A percentile compares a stretch with the other conserved stretches of the same genome.
Conservation (phyloP, 495 filamentous ascomycete genomes). For the Extremus antarcticus region DNA sequence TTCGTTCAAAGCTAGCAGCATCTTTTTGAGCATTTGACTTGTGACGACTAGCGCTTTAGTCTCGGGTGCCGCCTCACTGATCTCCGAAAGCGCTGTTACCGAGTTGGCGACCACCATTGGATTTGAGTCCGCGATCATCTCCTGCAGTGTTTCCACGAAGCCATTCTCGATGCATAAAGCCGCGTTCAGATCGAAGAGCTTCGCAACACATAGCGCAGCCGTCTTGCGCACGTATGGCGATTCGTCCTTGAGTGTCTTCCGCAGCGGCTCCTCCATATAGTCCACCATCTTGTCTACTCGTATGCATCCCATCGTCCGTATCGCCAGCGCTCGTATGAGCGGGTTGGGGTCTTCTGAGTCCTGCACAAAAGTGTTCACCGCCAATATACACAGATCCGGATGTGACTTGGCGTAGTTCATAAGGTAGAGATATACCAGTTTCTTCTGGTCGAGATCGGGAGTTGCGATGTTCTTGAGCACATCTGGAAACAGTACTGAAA, state of each 20-base stretch:
- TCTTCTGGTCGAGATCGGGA: slow-evolving; percentile 92
- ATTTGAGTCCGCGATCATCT: slow-evolving; percentile 93
- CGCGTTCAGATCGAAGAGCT: slow-evolving; percentile 92
- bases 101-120: slow-evolving; percentile 98
- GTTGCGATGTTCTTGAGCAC: slow-evolving; percentile 99
- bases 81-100: slow-evolving; percentile 87
- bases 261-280: slow-evolving; percentile 97
- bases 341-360: slow-evolving; percentile 98
- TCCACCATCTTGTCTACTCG: slow-evolving; percentile 99
- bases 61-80: slow-evolving; percentile 80
- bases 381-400: slow-evolving; percentile 96
- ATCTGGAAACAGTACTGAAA: slow-evolving; percentile 93
- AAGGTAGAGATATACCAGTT: slow-evolving; percentile 95
- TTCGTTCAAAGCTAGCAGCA: slow-evolving; percentile 94
- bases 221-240: slow-evolving; percentile 98
- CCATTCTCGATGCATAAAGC: slow-evolving; percentile 90
- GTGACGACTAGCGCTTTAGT: slow-evolving; percentile 77
- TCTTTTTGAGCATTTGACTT: slow-evolving; percentile 72
- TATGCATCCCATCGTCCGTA: slow-evolving; percentile 99
- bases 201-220: slow-evolving; percentile 93
- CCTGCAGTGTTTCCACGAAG: slow-evolving; percentile 90
- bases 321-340: slow-evolving; percentile 84
- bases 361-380: slow-evolving; percentile 98
- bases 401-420: slow-evolving; percentile 99
- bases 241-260: slow-evolving; percentile 94